Conservation (phyloP, 768 basidiomycete species). For the Trametes cinnabarina region DNA sequence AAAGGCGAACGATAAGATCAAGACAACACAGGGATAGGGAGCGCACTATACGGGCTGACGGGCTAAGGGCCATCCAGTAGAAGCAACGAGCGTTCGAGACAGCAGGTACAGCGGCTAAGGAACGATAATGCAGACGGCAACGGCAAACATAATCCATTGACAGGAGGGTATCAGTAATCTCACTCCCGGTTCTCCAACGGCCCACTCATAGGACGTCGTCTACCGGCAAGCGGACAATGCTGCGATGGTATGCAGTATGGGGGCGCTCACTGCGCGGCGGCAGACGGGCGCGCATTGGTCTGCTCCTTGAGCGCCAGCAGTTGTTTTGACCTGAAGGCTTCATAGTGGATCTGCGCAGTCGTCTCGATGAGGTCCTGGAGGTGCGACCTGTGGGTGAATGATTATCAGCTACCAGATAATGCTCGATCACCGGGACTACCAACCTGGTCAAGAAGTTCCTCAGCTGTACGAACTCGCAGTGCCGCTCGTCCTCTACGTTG, state of each 20-base stretch:
- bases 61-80: conserved; percentile 11
- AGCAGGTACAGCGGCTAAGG: not conserved
- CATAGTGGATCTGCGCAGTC: conserved; percentile 98
- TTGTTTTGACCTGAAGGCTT: conserved; percentile 99
- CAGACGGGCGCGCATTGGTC: conserved; percentile 63
- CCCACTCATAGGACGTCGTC: not conserved
- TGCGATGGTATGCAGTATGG: not conserved
- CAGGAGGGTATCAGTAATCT: conserved; percentile 18
- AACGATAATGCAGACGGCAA: conserved; percentile 6
- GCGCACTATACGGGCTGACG: conserved; percentile 9
- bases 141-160: conserved; percentile 13
- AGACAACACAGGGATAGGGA: conserved; percentile 11
- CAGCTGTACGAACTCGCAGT: conserved; percentile 98
- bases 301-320: conserved; percentile 95
- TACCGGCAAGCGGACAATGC: not conserved
- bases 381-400: conserved; percentile 64
- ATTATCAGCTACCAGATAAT: not conserved
- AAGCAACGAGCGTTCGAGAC: conserved; percentile 15
- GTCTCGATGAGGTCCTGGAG: conserved; percentile 98
- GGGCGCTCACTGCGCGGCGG: conserved; percentile 17
- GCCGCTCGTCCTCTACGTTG: conserved; percentile 93
- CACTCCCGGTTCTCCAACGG: conserved; percentile 3
- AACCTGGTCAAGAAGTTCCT: conserved; percentile 94
- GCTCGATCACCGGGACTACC: conserved; percentile 22
- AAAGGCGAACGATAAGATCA: conserved; percentile 16